A percentile compares a stretch with the other conserved stretches of the same genome.
These are phyloP conservation scores for Ampelomyces quisqualis DNA, from an alignment of 2,329 filamentous ascomycete species.

Conservation along the genomic window DNA sequence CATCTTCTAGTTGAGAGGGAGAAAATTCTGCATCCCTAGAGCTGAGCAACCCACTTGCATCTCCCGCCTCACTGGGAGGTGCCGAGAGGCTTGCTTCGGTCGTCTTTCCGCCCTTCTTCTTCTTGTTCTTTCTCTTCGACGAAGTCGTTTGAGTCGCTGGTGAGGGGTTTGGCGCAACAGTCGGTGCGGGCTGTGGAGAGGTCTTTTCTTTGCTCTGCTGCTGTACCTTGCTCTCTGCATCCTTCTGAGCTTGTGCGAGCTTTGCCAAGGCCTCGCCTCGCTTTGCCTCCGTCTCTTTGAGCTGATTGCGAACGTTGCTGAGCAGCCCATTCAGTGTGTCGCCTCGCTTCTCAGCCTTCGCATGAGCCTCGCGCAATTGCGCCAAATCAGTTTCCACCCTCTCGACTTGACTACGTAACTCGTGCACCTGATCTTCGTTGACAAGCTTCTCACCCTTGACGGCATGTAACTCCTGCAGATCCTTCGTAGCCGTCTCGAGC, in stretches of 20 bases:
- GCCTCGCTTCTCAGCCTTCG: constrained; percentile 54
- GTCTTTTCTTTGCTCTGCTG: constrained; percentile 13
- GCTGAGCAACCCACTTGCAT: constrained; percentile 36
- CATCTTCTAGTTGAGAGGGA: constrained; percentile 30
- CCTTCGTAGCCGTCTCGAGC: constrained; percentile 44
- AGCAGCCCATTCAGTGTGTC: constrained; percentile 58
- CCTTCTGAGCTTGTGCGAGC: constrained; percentile 38
- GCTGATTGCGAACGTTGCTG: constrained; percentile 54
- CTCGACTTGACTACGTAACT: constrained; percentile 31
- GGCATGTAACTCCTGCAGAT: constrained; percentile 51
- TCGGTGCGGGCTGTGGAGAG: constrained; percentile 18
- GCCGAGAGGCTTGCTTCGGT: constrained; percentile 37
- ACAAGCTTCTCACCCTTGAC: constrained; percentile 35
- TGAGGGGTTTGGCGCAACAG: no score
- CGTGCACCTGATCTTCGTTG: constrained; percentile 29
- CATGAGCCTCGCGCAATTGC: constrained; percentile 30
- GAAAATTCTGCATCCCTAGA: constrained; percentile 49
- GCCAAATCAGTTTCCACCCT: constrained; percentile 36
- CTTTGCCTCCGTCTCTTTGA: constrained; percentile 55
- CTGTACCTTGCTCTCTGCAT: constrained; percentile 28
- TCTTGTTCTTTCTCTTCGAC: constrained; percentile 80
- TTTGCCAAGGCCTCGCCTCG: constrained; percentile 50
- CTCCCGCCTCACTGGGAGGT: constrained; percentile 43
- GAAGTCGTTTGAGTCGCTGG: constrained; percentile 39
- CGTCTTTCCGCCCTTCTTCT: constrained; percentile 71